Percentiles rank a stretch among this genome's conserved stretches.
These are phyloP conservation scores for Nevesoporus exiguus DNA, from an alignment of 768 basidiomycete species.

Conservation along the genomic window DNA sequence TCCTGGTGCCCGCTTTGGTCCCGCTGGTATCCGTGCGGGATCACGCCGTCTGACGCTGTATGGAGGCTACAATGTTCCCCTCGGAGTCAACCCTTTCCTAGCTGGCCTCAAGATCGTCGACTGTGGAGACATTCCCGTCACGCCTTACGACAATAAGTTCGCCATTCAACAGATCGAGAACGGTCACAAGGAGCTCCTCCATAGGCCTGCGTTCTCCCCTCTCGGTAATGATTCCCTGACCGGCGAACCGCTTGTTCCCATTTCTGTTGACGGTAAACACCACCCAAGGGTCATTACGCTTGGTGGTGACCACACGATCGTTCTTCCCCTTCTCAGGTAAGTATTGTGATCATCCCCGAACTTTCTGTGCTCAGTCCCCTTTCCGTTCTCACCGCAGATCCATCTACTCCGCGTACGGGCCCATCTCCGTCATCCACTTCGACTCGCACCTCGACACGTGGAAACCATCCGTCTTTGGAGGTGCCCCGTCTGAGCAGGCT, in stretches of 20 bases:
- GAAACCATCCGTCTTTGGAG: constrained; percentile 74
- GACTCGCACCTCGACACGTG: constrained; percentile 83
- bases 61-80: constrained; percentile 76
- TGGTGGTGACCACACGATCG: constrained; percentile 88
- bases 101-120: constrained; percentile 68
- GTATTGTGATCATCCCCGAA: neutral
- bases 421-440: constrained; percentile 82
- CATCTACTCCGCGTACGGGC: constrained; percentile 71
- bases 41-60: constrained; percentile 72
- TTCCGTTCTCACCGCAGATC: constrained; percentile 42
- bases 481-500: constrained; percentile 66
- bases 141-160: constrained; percentile 70
- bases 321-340: constrained; percentile 48
- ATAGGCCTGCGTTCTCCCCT: constrained; percentile 57
- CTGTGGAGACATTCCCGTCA: constrained; percentile 76
- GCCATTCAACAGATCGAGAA: constrained; percentile 74
- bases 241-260: constrained; percentile 52
- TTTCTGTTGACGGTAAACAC: constrained; percentile 65
- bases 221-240: constrained; percentile 61
- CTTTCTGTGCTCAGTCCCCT: neutral
- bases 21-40: constrained; percentile 77
- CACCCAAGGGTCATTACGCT: constrained; percentile 82
- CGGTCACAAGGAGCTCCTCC: constrained; percentile 68
- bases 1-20: constrained; percentile 83
- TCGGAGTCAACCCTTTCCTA: constrained; percentile 68